These are phyloP conservation scores for Glycine latifolia DNA, from an alignment of 306 rosid species.

Conservation along the genomic window DNA sequence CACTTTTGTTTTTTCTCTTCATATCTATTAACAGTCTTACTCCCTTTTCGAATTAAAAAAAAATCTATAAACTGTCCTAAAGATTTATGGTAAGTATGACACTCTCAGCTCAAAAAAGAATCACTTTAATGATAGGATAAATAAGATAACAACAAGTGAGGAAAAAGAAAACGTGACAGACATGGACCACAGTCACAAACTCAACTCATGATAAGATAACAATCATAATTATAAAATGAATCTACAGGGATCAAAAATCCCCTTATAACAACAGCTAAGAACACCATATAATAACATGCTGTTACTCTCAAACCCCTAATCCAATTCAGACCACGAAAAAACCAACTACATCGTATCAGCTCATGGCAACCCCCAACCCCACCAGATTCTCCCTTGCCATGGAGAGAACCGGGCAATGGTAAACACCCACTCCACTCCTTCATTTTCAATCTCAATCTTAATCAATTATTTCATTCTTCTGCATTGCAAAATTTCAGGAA, in stretches of 20 bases:
- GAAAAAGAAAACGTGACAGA: constrained; percentile 28
- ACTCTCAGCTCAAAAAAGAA: not conserved
- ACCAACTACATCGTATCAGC: not conserved
- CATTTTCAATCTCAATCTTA: not conserved
- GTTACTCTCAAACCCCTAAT: constrained; percentile 43
- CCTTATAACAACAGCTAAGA: constrained; percentile 43
- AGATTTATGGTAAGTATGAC: not conserved
- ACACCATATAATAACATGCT: constrained; percentile 1
- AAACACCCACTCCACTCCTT: constrained; percentile 24
- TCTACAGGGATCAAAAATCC: not conserved
- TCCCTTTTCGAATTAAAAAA: not conserved
- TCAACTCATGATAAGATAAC: constrained; percentile 19
- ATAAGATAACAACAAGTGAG: constrained; percentile 19
- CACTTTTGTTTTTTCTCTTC: not conserved
- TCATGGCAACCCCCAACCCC: constrained; percentile 63
- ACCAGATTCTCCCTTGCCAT: constrained; percentile 72
- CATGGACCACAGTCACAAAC: constrained; percentile 45
- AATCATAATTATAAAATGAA: constrained; percentile 38
- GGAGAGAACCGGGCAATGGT: constrained; percentile 98
- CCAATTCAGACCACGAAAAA: constrained; percentile 22
- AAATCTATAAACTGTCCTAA: not conserved
- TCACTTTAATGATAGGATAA: constrained; percentile 33
- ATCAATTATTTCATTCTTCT: not conserved
- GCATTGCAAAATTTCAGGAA: not conserved
- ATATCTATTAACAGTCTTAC: not conserved